phyloP scores from a whole-genome alignment of 306 rosid genomes.

The Cicer yamashitae region DNA sequence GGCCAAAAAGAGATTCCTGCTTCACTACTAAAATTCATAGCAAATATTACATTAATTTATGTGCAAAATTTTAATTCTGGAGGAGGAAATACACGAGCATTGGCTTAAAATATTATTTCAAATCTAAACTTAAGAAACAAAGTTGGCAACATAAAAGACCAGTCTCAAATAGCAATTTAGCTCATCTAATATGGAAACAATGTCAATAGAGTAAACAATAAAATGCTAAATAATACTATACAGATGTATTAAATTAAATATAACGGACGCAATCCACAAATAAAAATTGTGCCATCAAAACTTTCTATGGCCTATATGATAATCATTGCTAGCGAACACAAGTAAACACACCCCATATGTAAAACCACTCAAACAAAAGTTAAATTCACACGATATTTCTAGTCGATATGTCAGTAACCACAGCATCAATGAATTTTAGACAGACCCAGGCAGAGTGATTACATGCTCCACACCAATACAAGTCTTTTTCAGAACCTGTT shows the following conservation, averaged over 20 bases:
- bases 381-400: constrained; percentile 36
- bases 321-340: no score
- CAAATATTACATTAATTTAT: neutral
- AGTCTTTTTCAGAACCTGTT: constrained; percentile 47
- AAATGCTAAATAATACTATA: constrained; percentile 30
- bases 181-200: constrained; percentile 28
- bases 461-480: constrained; percentile 44
- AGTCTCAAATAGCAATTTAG: neutral
- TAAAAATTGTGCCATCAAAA: no score
- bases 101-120: no score
- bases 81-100: no score
- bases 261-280: constrained; percentile 36
- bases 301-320: no score
- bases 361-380: no score
- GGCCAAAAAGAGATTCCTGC: neutral
- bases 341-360: no score
- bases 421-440: constrained; percentile 22
- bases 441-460: constrained; percentile 29
- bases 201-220: constrained; percentile 1
- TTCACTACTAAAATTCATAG: neutral
- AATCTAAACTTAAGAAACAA: no score
- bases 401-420: constrained; percentile 36
- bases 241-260: constrained; percentile 38
- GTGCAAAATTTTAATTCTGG: neutral
- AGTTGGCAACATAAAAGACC: neutral